phyloP scores from a whole-genome alignment of 345 rosid species.

The Chamaenerion angustifolium region DNA sequence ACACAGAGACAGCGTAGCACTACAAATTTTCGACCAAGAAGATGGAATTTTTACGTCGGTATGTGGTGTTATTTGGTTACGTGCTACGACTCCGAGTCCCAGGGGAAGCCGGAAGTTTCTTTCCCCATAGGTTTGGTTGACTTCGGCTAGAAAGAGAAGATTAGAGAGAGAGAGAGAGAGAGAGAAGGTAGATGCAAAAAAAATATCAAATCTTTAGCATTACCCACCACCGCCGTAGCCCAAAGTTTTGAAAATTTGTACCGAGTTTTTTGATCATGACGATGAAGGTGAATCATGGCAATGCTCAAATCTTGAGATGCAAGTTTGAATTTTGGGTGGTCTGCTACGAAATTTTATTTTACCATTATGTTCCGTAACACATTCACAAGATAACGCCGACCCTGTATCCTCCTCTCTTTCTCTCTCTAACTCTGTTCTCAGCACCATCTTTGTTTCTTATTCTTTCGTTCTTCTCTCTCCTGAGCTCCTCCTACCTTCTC shows the following conservation, averaged over 20 bases:
- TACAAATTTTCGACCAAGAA: too few species aligned
- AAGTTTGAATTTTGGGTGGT: background rate
- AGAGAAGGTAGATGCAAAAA: background rate
- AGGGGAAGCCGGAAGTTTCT: too few species aligned
- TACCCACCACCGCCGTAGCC: too few species aligned
- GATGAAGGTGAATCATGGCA: background rate
- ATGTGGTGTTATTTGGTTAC: too few species aligned
- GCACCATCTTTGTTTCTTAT: constrained; percentile 6
- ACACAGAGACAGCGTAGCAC: too few species aligned
- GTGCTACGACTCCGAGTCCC: too few species aligned
- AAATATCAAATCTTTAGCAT: too few species aligned
- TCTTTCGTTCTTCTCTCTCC: background rate
- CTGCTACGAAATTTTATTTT: background rate
- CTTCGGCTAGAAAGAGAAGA: background rate
- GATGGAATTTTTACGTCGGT: too few species aligned
- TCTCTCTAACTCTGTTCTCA: constrained; percentile 13
- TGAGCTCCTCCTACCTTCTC: constrained; percentile 2
- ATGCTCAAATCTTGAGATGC: background rate
- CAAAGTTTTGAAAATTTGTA: background rate
- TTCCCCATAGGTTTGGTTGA: background rate
- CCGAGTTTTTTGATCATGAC: background rate
- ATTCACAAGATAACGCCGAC: constrained; percentile 23
- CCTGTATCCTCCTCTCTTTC: constrained; percentile 16
- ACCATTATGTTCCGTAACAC: background rate
- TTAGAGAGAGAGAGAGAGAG: too few species aligned